Percentiles rank a stretch among this genome's conserved stretches.
These are phyloP conservation scores for apple (Malus domestica) DNA, from an alignment of 306 rosid genomes.

Conservation along the genomic window ASM211411v1 NC_041792.1:20035907-20036406, in stretches of 20 bases:
- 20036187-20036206: conserved; percentile 65
- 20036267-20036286: conserved; percentile 70
- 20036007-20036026: conserved; percentile 39
- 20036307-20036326: conserved; percentile 82
- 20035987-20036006: conserved; percentile 43
- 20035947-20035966: neutral
- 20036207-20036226: conserved; percentile 61
- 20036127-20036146: conserved; percentile 45
- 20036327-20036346: conserved; percentile 76
- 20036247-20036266: conserved; percentile 70
- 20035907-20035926: neutral
- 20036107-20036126: conserved; percentile 22
- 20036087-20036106: conserved; percentile 23
- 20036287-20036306: conserved; percentile 80
- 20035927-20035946: neutral
- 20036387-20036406: conserved; percentile 65
- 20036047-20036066: conserved; percentile 34
- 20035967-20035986: neutral
- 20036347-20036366: conserved; percentile 61
- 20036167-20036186: conserved; percentile 67
- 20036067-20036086: conserved; percentile 37
- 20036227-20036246: conserved; percentile 39
- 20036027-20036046: conserved; percentile 27
- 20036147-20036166: conserved; percentile 66
- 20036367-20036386: conserved; percentile 76